Evolutionary conservation across 495 filamentous ascomycete species (phyloP).

Genomic region (Gamarada debralockiae): DNA sequence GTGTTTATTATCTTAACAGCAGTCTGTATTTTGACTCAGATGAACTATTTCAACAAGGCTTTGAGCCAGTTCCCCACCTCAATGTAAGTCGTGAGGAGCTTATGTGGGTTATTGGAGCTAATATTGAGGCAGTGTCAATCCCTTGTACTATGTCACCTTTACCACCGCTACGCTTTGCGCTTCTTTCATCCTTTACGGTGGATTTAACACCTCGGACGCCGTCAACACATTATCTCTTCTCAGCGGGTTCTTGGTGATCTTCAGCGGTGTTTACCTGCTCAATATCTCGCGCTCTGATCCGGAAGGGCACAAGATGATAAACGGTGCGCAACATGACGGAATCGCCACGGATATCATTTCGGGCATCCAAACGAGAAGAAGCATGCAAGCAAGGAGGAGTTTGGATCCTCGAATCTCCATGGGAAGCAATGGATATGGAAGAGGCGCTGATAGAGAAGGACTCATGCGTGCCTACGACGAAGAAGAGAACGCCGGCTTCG

Average conservation of each 20-base stretch:
- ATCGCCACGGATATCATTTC: slow-evolving; percentile 89
- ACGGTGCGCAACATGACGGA: slow-evolving; percentile 63
- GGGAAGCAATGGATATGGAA: slow-evolving; percentile 56
- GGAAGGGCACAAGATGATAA: slow-evolving; percentile 66
- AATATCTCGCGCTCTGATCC: slow-evolving; percentile 92
- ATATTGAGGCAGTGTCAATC: slow-evolving; percentile 70
- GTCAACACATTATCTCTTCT: slow-evolving; percentile 93
- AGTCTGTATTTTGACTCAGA: slow-evolving; percentile 94
- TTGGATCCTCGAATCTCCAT: slow-evolving; percentile 45
- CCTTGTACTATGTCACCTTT: slow-evolving; percentile 99
- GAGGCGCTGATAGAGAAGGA: slow-evolving; percentile 66
- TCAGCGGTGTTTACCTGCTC: slow-evolving; percentile 93
- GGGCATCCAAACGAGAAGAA: slow-evolving; percentile 81
- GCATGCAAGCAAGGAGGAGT: slow-evolving; percentile 81
- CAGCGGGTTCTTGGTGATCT: slow-evolving; percentile 93
- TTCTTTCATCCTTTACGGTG: slow-evolving; percentile 95
- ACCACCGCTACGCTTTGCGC: slow-evolving; percentile 92
- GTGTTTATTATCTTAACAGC: slow-evolving; percentile 90
- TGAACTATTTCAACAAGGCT: slow-evolving; percentile 99
- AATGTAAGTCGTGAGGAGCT: slow-evolving; percentile 57
- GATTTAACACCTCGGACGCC: slow-evolving; percentile 92
- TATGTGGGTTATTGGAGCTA: not conserved
- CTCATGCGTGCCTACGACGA: slow-evolving; percentile 84
- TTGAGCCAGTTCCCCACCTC: slow-evolving; percentile 95
- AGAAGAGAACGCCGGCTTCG: slow-evolving; percentile 50